Evolutionary conservation across 176 grass and related monocot genomes (phyloP).

Genomic region (Triticum turgidum): DNA sequence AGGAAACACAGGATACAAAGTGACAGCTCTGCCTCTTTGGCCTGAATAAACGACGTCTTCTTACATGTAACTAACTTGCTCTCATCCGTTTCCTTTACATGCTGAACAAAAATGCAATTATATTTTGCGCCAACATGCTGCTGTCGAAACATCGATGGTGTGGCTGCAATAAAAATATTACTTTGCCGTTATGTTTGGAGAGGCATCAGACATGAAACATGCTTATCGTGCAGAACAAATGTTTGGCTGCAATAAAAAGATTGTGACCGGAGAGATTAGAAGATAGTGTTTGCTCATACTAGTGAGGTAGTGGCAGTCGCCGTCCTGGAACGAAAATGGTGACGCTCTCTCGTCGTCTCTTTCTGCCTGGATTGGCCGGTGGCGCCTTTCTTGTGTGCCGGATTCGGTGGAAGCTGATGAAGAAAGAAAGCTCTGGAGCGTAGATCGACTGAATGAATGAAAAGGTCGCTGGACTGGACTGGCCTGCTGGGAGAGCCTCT

Average conservation of each 20-base stretch:
- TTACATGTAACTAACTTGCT: conserved; percentile 1
- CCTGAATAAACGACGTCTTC: not conserved
- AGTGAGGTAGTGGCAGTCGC: not conserved
- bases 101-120: conserved; percentile 26
- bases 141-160: not conserved
- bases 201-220: not conserved
- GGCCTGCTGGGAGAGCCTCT: no score
- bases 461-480: not conserved
- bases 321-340: conserved; percentile 16
- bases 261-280: not conserved
- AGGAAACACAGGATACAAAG: conserved; percentile 19
- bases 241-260: not conserved
- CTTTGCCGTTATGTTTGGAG: not conserved
- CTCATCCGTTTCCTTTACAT: not conserved
- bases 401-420: conserved; percentile 9
- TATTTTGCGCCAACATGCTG: not conserved
- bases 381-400: not conserved
- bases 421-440: not conserved
- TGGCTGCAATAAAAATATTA: not conserved
- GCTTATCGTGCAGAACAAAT: not conserved
- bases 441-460: not conserved
- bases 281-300: not conserved
- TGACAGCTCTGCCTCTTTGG: not conserved
- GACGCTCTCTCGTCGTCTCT: not conserved
- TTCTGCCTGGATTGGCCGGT: conserved; percentile 15